phyloP scores from a whole-genome alignment of 164 flowering plant genomes.

The Brasenia schreberi region DNA sequence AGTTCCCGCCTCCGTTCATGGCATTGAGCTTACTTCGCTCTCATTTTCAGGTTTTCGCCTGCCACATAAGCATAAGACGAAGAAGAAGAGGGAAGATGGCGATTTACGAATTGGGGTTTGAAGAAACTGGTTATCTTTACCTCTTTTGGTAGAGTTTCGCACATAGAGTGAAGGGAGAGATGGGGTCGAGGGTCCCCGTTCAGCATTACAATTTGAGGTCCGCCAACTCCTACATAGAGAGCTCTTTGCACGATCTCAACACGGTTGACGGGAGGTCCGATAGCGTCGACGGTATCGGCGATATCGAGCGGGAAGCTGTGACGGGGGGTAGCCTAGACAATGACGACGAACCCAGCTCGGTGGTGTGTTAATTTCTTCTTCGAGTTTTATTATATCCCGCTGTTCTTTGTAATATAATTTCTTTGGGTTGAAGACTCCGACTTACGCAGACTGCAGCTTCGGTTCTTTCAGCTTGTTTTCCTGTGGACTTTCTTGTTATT shows the following conservation, averaged over 20 bases:
- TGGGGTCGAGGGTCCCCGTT: conserved; percentile 52
- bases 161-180: conserved; percentile 2
- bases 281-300: conserved; percentile 26
- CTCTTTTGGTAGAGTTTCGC: not conserved
- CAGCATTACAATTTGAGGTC: conserved; percentile 51
- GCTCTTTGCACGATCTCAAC: conserved; percentile 60
- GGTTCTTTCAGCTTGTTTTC: too few species aligned
- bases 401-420: too few species aligned
- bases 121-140: not conserved
- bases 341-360: conserved; percentile 41
- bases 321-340: conserved; percentile 40
- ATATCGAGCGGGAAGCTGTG: conserved; percentile 36
- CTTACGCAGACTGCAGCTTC: too few species aligned
- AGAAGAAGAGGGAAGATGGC: not conserved
- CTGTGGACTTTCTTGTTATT: not conserved
- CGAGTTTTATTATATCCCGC: not conserved
- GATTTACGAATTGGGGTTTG: not conserved
- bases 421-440: too few species aligned
- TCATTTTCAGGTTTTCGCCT: not conserved
- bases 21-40: not conserved
- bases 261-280: conserved; percentile 36
- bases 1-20: not conserved
- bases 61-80: not conserved
- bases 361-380: conserved; percentile 21
- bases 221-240: conserved; percentile 41